These are phyloP conservation scores for Achlya hypogyna DNA, from an alignment of 352 stramenopile genomes.

Conservation along the genomic window DNA sequence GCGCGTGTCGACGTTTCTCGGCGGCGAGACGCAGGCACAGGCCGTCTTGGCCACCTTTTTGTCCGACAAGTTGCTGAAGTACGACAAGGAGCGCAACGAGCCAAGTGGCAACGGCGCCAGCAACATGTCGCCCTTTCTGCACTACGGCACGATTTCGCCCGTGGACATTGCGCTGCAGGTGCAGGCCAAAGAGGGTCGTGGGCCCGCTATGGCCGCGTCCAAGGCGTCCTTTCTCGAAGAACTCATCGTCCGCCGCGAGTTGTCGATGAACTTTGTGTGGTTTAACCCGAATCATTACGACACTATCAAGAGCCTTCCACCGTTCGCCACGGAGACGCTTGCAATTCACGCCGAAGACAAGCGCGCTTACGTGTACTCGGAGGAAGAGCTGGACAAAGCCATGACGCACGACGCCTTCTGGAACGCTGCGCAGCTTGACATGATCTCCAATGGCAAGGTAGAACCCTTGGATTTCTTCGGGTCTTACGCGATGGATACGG, in stretches of 20 bases:
- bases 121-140: conserved; percentile 90
- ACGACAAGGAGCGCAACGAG: conserved; percentile 89
- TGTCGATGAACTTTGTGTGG: conserved; percentile 96
- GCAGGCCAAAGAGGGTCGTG: conserved; percentile 13
- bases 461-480: conserved; percentile 30
- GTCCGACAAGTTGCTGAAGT: conserved; percentile 58
- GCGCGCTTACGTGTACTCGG: conserved; percentile 87
- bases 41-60: conserved; percentile 84
- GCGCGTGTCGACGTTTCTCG: conserved; percentile 45
- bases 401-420: conserved; percentile 95
- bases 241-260: conserved; percentile 92
- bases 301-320: conserved; percentile 72
- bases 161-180: conserved; percentile 47
- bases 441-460: conserved; percentile 91
- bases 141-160: conserved; percentile 85
- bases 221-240: conserved; percentile 87
- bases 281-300: conserved; percentile 95
- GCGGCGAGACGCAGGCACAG: conserved; percentile 55
- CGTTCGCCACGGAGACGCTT: conserved; percentile 91
- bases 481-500: conserved; percentile 7
- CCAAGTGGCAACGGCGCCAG: conserved; percentile 89
- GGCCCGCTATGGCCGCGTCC: conserved; percentile 9
- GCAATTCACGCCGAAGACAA: conserved; percentile 78
- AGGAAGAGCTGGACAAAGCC: conserved; percentile 86
- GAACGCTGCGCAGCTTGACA: conserved; percentile 96